These are phyloP conservation scores for Seminavis robusta DNA, from an alignment of 108 stramenopile genomes.

Conservation along the genomic window DNA sequence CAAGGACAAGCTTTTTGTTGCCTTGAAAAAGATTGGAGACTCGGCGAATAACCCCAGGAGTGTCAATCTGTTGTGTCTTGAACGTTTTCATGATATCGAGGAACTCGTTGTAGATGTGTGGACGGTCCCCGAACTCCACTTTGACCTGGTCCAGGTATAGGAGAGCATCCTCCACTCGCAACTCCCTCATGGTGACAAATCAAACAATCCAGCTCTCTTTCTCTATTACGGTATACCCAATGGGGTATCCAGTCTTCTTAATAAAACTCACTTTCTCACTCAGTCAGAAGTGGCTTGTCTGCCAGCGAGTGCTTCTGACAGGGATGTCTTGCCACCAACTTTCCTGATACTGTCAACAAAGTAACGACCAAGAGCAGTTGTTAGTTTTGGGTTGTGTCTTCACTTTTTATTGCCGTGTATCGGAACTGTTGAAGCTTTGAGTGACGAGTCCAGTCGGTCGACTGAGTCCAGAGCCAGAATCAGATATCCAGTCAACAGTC, in stretches of 20 bases:
- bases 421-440: too few relatives aligned
- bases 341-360: too few relatives aligned
- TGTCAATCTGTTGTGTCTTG: constrained; percentile 94
- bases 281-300: not conserved
- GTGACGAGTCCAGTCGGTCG: too few relatives aligned
- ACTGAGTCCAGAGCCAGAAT: too few relatives aligned
- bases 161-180: constrained; percentile 98
- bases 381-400: too few relatives aligned
- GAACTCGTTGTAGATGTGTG: constrained; percentile 99
- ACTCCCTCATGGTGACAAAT: constrained; percentile 77
- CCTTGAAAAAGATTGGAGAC: constrained; percentile 97
- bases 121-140: constrained; percentile 96
- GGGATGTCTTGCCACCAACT: too few relatives aligned
- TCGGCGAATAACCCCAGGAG: constrained; percentile 96
- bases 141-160: constrained; percentile 99
- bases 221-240: not conserved
- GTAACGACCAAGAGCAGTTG: too few relatives aligned
- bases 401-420: too few relatives aligned
- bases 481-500: too few relatives aligned
- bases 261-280: not conserved
- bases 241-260: not conserved
- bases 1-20: constrained; percentile 92
- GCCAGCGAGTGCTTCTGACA: not conserved
- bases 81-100: constrained; percentile 98
- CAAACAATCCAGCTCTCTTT: too few relatives aligned